These are phyloP conservation scores for Penicillium sp. DNA, from an alignment of 2,329 filamentous ascomycete genomes.

Conservation along the genomic window DNA sequence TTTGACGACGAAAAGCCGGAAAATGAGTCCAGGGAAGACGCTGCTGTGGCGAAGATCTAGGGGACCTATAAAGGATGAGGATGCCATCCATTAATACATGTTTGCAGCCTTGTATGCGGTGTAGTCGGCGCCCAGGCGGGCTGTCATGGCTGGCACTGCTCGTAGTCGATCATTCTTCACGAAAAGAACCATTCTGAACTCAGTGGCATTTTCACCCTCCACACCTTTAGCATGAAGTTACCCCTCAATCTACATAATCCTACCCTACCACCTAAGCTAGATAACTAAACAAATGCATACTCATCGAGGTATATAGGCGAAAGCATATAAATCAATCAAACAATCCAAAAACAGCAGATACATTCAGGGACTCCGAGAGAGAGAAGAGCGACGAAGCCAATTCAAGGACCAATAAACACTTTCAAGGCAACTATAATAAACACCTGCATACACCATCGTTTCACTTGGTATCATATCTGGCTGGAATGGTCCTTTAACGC, in stretches of 20 bases:
- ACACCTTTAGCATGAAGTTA: not conserved
- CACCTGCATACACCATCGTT: slow-evolving; percentile 33
- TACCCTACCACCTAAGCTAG: not conserved
- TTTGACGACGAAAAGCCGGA: too few species aligned
- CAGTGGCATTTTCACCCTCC: too few species aligned
- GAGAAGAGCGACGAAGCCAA: slow-evolving; percentile 11
- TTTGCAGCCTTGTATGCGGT: too few species aligned
- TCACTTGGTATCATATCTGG: slow-evolving; percentile 35
- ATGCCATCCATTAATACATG: too few species aligned
- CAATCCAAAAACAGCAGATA: slow-evolving; percentile 10
- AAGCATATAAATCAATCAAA: not conserved
- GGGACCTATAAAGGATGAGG: too few species aligned
- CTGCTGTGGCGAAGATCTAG: too few species aligned
- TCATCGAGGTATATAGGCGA: slow-evolving; percentile 27
- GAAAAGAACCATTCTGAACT: too few species aligned
- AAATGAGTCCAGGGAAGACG: too few species aligned
- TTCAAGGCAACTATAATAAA: slow-evolving; percentile 16
- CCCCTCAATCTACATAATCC: not conserved
- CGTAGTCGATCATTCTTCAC: too few species aligned
- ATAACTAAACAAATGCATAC: slow-evolving; percentile 20
- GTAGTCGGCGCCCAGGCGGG: too few species aligned
- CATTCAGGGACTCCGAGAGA: slow-evolving; percentile 20
- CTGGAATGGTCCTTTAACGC: slow-evolving; percentile 21
- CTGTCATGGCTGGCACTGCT: too few species aligned
- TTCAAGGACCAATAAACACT: slow-evolving; percentile 1